Base-by-base conservation (phyloP, 352 stramenopile genomes). In the Globisporangium barbulae region DNA sequence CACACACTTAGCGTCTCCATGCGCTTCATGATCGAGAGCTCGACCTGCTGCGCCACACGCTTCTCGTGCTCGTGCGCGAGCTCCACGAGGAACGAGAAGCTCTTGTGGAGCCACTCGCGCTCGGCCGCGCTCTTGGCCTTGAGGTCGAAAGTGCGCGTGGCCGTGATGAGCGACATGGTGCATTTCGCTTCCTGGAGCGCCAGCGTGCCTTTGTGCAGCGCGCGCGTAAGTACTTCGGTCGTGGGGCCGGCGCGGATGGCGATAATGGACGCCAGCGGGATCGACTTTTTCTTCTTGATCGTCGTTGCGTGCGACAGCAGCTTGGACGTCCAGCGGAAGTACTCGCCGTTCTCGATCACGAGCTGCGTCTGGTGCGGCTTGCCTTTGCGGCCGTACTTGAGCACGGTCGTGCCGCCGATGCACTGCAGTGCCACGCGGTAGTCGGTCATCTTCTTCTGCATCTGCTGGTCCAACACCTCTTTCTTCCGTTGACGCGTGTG, bases 301-400 rank as follows among this genome's bases (percentile, higher is more conserved):
- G 72, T 79, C 9, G 60, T 47, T 5, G 8, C 70, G 79, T 33
- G 73, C 80, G 25, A 72, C 49, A 88, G 49, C 25, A 88, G 52
- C 71, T 93, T 94, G 50, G 83, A 89, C 21, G 84, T 94, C 86
- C 86, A 94, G 17, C 83, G 80, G 60, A 94, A 68, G 47, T 74
- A 83, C 59, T 94, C 83, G 8, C 82, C 84, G 60, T 93, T 92
- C 64, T 93, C 83, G 28, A 94, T 78, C 53, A 87, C 76, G 31
- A 94, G 63, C 33, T 85, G 82, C 37, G 82, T 93, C 25, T 69
- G 67, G 66, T 93, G 86, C 3, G 86, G 86, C 56, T 85, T 84
- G 55, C 85, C 86, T 53, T 94, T 93, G 61, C 86, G 86, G 4
- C 86, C 86, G 59, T 79, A 94, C 63, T 94, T 94, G 53, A 93